Evolutionary conservation across 495 filamentous ascomycete species (phyloP).

Genomic region (Penicillium simplicissimum): DNA sequence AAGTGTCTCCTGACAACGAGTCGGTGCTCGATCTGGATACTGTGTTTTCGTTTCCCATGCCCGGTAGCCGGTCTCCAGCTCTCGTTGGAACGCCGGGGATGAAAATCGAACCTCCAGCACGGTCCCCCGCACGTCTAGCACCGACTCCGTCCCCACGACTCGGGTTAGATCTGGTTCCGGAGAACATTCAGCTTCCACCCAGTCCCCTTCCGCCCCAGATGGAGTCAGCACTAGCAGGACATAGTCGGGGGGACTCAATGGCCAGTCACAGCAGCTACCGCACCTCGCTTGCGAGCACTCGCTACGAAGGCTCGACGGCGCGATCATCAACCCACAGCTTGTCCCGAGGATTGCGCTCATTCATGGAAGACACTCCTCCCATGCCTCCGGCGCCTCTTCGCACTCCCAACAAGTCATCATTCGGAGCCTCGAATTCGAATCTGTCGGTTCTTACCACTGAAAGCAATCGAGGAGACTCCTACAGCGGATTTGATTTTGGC

Average conservation of each 20-base stretch:
- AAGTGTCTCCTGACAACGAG: slow-evolving; percentile 41
- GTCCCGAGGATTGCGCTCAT: slow-evolving; percentile 33
- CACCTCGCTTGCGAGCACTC: slow-evolving; percentile 46
- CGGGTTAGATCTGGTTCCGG: slow-evolving; percentile 18
- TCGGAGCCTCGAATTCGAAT: slow-evolving; percentile 26
- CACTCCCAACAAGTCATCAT: slow-evolving; percentile 27
- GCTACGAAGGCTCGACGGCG: slow-evolving; percentile 39
- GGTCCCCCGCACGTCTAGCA: slow-evolving; percentile 18
- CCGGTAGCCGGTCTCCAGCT: slow-evolving; percentile 39
- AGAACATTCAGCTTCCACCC: slow-evolving; percentile 29
- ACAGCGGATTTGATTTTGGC: slow-evolving; percentile 37
- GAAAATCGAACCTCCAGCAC: slow-evolving; percentile 2
- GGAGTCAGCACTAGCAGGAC: slow-evolving; percentile 16
- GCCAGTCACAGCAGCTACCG: slow-evolving; percentile 50
- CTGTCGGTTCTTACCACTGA: slow-evolving; percentile 25
- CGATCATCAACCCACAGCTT: slow-evolving; percentile 45
- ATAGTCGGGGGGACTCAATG: slow-evolving; percentile 36
- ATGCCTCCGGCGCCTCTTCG: slow-evolving; percentile 35
- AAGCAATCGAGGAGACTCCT: slow-evolving; percentile 27
- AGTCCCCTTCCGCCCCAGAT: slow-evolving; percentile 31
- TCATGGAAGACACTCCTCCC: slow-evolving; percentile 42
- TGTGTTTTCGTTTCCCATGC: slow-evolving; percentile 63
- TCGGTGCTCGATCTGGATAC: slow-evolving; percentile 53
- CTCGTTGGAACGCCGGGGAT: slow-evolving; percentile 33
- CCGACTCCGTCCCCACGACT: slow-evolving; percentile 21